Evolutionary conservation across 1,284 basidiomycete genomes (phyloP), one percentile per base, ranked within the genome.

Genomic region (Papiliotrema flavescens): DNA sequence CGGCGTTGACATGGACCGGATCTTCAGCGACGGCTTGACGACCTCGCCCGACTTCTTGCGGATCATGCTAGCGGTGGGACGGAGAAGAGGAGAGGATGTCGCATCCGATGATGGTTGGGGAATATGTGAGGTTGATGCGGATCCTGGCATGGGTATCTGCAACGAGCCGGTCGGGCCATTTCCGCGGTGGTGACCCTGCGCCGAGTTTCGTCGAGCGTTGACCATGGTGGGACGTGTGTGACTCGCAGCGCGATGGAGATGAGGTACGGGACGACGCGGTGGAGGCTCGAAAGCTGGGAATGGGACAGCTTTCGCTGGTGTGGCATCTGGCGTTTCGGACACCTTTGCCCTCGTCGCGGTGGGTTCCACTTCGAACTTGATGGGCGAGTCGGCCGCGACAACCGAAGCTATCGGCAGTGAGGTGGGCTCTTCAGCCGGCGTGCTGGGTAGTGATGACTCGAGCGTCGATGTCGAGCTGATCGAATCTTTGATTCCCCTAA

Each of bases 21-120:
- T 61, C 56, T 77, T 77, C 35, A 78, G 66, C 1, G 74, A 74
- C 2, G 76, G 68, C 55, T 76, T 77, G 57, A 78, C 73, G 52
- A 78, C 64, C 55, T 78, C 75, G 41, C 76, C 76, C 1, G 73
- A 75, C 61, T 78, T 78, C 49, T 78, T 78, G 44, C 76, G 67
- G 40, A 78, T 69, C 64, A 73, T 72, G 41, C 57, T 59, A 14
- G 55, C 45, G 13, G 56, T 51, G 13, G 67, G 65, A 35, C 59
- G 62, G 26, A 60, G 51, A 8, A 17, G 28, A 8, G 13, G 24
- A 3, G 45, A 47, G 7, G 42, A 7, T 15, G 42, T 44, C 15
- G n/a, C 17, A 26, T n/a, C 19, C 15, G 45, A 13, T 32, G 37
- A 17, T 7, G 17, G 15, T 28, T n/a, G 23, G 20, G 35, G 35